Base-by-base conservation (phyloP, 257 asterid species). In the Lycium ferocissimum region DNA sequence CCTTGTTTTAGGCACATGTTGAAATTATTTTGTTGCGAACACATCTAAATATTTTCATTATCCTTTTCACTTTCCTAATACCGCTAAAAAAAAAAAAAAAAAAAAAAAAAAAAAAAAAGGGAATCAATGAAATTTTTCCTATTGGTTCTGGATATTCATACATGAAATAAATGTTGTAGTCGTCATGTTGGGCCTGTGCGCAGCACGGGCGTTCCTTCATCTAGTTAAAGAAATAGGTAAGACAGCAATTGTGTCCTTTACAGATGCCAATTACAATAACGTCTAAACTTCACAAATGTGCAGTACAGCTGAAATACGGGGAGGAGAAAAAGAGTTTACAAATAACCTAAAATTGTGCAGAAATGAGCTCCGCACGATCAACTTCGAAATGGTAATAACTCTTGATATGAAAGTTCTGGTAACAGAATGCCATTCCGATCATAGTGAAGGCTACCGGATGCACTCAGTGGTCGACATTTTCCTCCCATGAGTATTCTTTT, bases 401-500 rank as follows among this genome's bases (percentile, higher is more conserved):
- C 63, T 67, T 53, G 86, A 79, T 73, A 76, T 80, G 83, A 75
- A 61, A 57, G 57, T 85, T 93, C 95, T 18, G 95, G 91, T 79
- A 89, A 63, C 35, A 93, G 85, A 79, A 92, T 72, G 15, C 95
- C 98, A 67, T 87, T 72, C 38, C 89, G 84, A 83, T 92, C 94
- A 62, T 94, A 94, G 35, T 91, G 91, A 81, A 92, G 95, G 17
- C 49, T 88, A 59, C 95, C 95, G 15, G 96, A 92, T 40, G 57
- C 61, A 75, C 90, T 90, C 11, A 92, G 83, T 0, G 96, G 91
- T 51, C 90, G 90, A 87, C 98, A 93, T 76, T 87, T 94, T 2
- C 54, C 93, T 22, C 97, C 97, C 96, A 94, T 90, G 33, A 94
- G 91, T 81, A 93, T 93, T 87, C 94, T 91, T 91, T 85, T 94